These are phyloP conservation scores for Leishmania turanica DNA, from an alignment of 208 protist species.

Conservation along the genomic window DNA sequence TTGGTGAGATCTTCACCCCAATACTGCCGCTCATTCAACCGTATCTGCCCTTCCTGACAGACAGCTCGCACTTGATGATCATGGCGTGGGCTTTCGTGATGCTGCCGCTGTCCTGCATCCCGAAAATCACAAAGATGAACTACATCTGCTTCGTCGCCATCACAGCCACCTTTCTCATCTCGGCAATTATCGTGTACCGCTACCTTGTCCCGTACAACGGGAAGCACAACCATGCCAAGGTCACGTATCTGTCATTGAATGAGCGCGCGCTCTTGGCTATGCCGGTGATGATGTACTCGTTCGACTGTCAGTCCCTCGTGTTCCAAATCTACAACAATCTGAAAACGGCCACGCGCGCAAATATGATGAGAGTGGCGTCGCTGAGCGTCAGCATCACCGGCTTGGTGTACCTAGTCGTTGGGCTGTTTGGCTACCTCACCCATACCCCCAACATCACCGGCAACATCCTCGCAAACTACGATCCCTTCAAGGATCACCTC, in stretches of 20 bases:
- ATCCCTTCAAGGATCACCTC: constrained; percentile 57
- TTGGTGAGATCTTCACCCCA: constrained; percentile 69
- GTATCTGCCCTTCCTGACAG: constrained; percentile 52
- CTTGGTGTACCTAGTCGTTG: constrained; percentile 56
- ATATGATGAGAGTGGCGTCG: constrained; percentile 59
- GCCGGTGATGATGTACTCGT: constrained; percentile 86
- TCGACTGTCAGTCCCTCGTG: constrained; percentile 82
- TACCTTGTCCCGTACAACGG: constrained; percentile 51
- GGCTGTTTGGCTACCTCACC: constrained; percentile 75
- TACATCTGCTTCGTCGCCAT: constrained; percentile 67
- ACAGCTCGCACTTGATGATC: constrained; percentile 48
- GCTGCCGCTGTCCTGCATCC: constrained; percentile 71
- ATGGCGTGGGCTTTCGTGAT: constrained; percentile 63
- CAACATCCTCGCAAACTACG: constrained; percentile 81
- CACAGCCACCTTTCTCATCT: constrained; percentile 63
- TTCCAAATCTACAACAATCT: constrained; percentile 78
- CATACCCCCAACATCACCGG: constrained; percentile 57
- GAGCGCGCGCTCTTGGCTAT: constrained; percentile 50
- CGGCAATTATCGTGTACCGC: constrained; percentile 60
- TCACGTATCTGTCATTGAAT: constrained; percentile 37
- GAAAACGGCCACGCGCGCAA: constrained; percentile 47
- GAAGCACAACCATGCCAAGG: constrained; percentile 9
- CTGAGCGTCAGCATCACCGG: constrained; percentile 52
- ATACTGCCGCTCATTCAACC: constrained; percentile 50
- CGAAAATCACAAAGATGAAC: constrained; percentile 55